A percentile compares a stretch with the other conserved stretches of the same genome.
Conservation (phyloP, 768 basidiomycete genomes). For the Lentinula guzmanii region DNA sequence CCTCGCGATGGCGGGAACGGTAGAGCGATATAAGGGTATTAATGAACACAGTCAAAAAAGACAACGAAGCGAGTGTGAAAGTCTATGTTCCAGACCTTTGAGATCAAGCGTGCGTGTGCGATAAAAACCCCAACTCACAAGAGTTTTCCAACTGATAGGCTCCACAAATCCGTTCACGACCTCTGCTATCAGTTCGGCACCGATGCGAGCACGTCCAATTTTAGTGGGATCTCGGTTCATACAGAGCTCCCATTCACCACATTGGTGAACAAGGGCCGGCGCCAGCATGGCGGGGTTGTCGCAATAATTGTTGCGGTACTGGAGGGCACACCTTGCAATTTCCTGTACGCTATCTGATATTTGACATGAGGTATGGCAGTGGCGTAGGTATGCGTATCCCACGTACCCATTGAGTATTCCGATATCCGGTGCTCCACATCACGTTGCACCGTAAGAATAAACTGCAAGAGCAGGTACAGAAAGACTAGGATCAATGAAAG, state of each 20-base stretch:
- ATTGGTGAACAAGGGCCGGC: constrained; percentile 85
- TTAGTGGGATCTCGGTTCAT: constrained; percentile 93
- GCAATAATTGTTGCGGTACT: constrained; percentile 82
- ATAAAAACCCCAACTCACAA: constrained; percentile 46
- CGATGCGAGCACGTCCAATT: constrained; percentile 83
- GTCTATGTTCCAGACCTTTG: constrained; percentile 31
- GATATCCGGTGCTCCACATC: constrained; percentile 86
- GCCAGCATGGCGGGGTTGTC: constrained; percentile 47
- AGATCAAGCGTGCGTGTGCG: not conserved
- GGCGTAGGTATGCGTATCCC: not conserved
- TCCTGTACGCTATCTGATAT: constrained; percentile 82
- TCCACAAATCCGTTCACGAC: constrained; percentile 97
- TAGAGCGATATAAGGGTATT: constrained; percentile 77
- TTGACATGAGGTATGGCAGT: not conserved
- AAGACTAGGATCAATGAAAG: constrained; percentile 71
- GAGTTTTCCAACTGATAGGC: constrained; percentile 94
- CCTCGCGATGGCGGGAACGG: constrained; percentile 53
- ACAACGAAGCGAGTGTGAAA: constrained; percentile 70
- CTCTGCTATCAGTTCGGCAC: constrained; percentile 93
- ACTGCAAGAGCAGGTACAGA: constrained; percentile 79
- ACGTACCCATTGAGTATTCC: constrained; percentile 84
- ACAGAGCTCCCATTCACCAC: constrained; percentile 86
- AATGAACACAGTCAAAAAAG: constrained; percentile 75
- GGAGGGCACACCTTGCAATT: constrained; percentile 78
- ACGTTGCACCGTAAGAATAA: constrained; percentile 83